Evolutionary conservation across 2,329 filamentous ascomycete genomes (phyloP).

Genomic region (Cercospora janseana): DNA sequence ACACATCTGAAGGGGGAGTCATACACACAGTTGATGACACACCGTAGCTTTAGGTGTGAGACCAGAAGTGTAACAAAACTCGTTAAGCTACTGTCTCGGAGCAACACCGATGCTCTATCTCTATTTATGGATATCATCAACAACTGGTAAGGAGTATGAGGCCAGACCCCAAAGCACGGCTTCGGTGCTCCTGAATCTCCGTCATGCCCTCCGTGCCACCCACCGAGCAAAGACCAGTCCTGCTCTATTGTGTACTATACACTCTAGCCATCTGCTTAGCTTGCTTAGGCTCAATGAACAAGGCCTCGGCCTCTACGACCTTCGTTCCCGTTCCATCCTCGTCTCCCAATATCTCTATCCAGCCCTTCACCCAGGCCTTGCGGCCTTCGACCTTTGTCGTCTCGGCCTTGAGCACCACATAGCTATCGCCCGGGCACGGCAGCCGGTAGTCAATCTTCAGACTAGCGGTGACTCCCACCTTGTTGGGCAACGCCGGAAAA

Average conservation of each 20-base stretch:
- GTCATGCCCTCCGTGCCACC: no score
- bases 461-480: slow-evolving; percentile 81
- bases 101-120: slow-evolving; percentile 7
- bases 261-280: slow-evolving; percentile 55
- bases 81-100: neutral
- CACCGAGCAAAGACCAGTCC: neutral
- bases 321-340: slow-evolving; percentile 56
- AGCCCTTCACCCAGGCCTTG: slow-evolving; percentile 90
- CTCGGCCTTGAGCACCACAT: slow-evolving; percentile 73
- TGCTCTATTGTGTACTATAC: slow-evolving; percentile 24
- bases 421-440: slow-evolving; percentile 72
- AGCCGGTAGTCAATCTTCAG: slow-evolving; percentile 78
- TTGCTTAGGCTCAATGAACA: slow-evolving; percentile 86
- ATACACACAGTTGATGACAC: neutral
- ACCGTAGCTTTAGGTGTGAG: neutral
- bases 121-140: neutral
- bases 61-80: neutral
- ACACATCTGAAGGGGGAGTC: neutral
- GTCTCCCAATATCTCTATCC: slow-evolving; percentile 72
- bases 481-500: slow-evolving; percentile 82
- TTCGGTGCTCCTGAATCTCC: neutral
- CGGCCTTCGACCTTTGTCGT: slow-evolving; percentile 85
- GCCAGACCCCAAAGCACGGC: neutral
- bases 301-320: slow-evolving; percentile 75
- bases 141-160: neutral